phyloP scores from a whole-genome alignment of 2,329 filamentous ascomycete species.

The Talaromyces piceae region DNA sequence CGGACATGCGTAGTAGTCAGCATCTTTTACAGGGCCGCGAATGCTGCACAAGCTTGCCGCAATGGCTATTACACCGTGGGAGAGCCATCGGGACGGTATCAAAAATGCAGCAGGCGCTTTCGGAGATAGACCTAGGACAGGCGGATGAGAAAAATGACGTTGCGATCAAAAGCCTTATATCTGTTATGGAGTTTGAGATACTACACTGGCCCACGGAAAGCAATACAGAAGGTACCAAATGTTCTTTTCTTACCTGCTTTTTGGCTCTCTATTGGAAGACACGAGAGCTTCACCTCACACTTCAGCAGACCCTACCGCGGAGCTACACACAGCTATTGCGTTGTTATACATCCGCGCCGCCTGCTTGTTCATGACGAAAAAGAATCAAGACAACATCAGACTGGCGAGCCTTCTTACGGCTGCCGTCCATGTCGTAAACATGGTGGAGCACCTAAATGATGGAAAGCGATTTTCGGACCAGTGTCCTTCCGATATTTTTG shows the following conservation, averaged over 20 bases:
- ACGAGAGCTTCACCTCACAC: not conserved
- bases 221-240: not conserved
- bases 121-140: not conserved
- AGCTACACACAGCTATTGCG: not conserved
- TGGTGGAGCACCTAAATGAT: not conserved
- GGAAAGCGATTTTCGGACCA: not conserved
- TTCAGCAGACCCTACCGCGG: not conserved
- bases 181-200: not conserved
- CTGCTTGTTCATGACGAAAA: not conserved
- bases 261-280: not conserved
- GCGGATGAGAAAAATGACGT: not conserved
- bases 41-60: not conserved
- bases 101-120: not conserved
- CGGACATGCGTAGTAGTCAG: not conserved
- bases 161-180: not conserved
- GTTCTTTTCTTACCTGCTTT: not conserved
- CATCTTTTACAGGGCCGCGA: not conserved
- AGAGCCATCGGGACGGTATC: not conserved
- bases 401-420: not conserved
- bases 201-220: not conserved
- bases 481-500: not conserved
- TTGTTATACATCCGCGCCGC: not conserved
- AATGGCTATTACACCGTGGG: not conserved
- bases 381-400: not conserved
- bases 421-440: not conserved